Evolutionary conservation across 768 basidiomycete species (phyloP).

Genomic region (Pisolithus sp.): DNA sequence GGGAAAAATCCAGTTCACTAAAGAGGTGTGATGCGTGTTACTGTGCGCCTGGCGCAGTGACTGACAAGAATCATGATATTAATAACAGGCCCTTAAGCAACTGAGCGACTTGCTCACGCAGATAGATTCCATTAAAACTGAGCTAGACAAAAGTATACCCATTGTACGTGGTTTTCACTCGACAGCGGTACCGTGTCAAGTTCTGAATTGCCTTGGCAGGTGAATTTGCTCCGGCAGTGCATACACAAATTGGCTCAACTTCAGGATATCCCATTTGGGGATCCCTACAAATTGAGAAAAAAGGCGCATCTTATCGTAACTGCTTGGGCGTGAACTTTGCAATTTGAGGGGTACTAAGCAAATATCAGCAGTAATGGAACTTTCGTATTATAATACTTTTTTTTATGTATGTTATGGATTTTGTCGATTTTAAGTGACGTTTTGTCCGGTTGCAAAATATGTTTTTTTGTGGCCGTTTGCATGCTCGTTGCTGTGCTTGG

Average conservation of each 20-base stretch:
- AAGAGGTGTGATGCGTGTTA: slow-evolving; percentile 11
- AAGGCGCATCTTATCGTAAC: slow-evolving; percentile 13
- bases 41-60: neutral
- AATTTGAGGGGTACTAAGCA: too few species aligned
- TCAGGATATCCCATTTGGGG: slow-evolving; percentile 25
- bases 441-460: too few species aligned
- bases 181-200: neutral
- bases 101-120: slow-evolving; percentile 25
- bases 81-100: slow-evolving; percentile 17
- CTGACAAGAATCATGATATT: neutral
- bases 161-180: slow-evolving; percentile 11
- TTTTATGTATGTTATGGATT: too few species aligned
- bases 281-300: slow-evolving; percentile 20
- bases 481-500: too few species aligned
- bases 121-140: slow-evolving; percentile 21
- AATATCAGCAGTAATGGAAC: too few species aligned
- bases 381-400: too few species aligned
- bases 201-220: slow-evolving; percentile 6
- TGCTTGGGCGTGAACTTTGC: slow-evolving; percentile 9
- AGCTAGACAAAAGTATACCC: slow-evolving; percentile 2
- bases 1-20: slow-evolving; percentile 17
- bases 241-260: slow-evolving; percentile 21
- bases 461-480: too few species aligned
- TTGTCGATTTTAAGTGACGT: too few species aligned
- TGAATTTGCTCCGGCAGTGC: slow-evolving; percentile 11